Evolutionary conservation across 2,329 filamentous ascomycete genomes (phyloP).

Genomic region (Acrodontium crateriforme): DNA sequence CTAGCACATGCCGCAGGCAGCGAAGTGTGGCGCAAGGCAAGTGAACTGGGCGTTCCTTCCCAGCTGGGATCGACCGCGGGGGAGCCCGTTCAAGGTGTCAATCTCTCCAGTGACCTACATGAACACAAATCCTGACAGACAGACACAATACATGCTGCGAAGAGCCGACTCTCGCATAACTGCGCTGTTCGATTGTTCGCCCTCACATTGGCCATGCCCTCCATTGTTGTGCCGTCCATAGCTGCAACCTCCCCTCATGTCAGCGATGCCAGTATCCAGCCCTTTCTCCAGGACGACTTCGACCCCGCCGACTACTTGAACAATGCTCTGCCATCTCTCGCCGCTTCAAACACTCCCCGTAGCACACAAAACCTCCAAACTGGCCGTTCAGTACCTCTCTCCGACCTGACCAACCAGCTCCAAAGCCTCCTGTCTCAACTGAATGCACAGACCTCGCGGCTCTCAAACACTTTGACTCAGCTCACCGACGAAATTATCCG

Average conservation of each 20-base stretch:
- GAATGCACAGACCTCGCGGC: constrained; percentile 71
- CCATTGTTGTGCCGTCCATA: too few species aligned
- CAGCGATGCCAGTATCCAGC: constrained; percentile 56
- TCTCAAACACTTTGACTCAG: constrained; percentile 70
- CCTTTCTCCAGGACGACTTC: constrained; percentile 65
- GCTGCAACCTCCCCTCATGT: constrained; percentile 43
- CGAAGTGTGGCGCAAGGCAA: too few species aligned
- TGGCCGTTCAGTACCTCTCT: constrained; percentile 41
- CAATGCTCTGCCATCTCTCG: constrained; percentile 55
- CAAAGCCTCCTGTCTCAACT: constrained; percentile 78
- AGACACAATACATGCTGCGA: too few species aligned
- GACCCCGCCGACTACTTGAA: constrained; percentile 81
- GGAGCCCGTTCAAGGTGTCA: too few species aligned
- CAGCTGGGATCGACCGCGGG: too few species aligned
- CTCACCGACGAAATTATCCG: constrained; percentile 90
- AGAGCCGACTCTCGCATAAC: too few species aligned
- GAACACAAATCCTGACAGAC: too few species aligned
- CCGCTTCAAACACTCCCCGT: constrained; percentile 30
- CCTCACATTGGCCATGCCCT: too few species aligned
- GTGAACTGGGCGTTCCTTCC: too few species aligned
- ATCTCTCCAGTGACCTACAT: too few species aligned
- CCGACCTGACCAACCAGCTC: constrained; percentile 67
- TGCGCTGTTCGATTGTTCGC: too few species aligned
- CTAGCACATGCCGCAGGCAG: too few species aligned
- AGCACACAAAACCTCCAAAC: constrained; percentile 18